Evolutionary conservation across 345 rosid species (phyloP).

Genomic region (Lumnitzera racemosa): DNA sequence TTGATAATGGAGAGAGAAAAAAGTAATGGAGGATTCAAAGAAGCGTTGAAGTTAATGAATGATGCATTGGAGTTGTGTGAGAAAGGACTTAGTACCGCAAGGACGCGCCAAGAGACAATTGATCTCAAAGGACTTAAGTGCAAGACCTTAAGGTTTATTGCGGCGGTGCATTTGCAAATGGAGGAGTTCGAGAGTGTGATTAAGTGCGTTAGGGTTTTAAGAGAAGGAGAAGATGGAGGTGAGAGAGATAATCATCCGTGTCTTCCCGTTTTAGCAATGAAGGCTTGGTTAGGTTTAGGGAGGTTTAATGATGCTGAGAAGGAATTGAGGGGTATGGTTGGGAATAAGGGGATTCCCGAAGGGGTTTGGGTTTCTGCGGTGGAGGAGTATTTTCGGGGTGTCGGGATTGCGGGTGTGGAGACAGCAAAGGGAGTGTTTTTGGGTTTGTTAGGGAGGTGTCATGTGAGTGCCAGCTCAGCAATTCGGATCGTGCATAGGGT

Average conservation of each 20-base stretch:
- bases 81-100: constrained; percentile 51
- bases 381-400: constrained; percentile 79
- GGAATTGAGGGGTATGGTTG: constrained; percentile 85
- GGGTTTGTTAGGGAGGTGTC: constrained; percentile 78
- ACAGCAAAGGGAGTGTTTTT: constrained; percentile 79
- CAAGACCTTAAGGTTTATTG: constrained; percentile 74
- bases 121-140: constrained; percentile 51
- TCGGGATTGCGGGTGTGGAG: constrained; percentile 90
- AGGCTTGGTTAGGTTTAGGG: constrained; percentile 90
- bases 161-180: constrained; percentile 82
- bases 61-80: constrained; percentile 77
- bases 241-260: constrained; percentile 71
- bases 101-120: constrained; percentile 46
- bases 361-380: constrained; percentile 91
- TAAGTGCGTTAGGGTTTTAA: constrained; percentile 78
- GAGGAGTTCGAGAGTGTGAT: constrained; percentile 85
- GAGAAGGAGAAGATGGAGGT: constrained; percentile 35
- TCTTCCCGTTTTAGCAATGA: constrained; percentile 95
- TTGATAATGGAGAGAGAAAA: constrained; percentile 35
- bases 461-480: constrained; percentile 77
- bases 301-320: constrained; percentile 75
- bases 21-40: constrained; percentile 32
- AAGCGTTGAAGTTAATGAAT: constrained; percentile 75
- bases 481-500: constrained; percentile 68
- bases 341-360: constrained; percentile 79